These are phyloP conservation scores for Fusarium solani-melongenae DNA, from an alignment of 2,329 filamentous ascomycete species.

Conservation along the genomic window DNA sequence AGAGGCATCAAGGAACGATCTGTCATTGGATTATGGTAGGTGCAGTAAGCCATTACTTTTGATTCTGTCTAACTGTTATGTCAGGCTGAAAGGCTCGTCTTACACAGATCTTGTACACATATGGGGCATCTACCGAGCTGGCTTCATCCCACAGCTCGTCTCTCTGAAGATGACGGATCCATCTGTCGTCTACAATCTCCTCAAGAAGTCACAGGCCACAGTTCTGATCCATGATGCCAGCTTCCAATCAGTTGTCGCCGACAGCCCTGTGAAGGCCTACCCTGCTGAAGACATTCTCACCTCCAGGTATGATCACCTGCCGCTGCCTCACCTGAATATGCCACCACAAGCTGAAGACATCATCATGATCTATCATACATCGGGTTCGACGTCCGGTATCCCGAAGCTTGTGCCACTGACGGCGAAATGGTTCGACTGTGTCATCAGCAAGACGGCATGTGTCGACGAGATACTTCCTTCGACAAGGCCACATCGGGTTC, in stretches of 20 bases:
- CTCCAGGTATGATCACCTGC: not conserved
- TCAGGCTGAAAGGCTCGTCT: constrained; percentile 24
- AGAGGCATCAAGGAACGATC: not conserved
- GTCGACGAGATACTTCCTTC: not conserved
- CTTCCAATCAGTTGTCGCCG: not conserved
- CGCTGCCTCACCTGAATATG: not conserved
- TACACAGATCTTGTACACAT: constrained; percentile 32
- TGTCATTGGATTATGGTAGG: constrained; percentile 37
- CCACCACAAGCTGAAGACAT: constrained; percentile 12
- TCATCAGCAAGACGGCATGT: not conserved
- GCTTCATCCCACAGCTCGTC: constrained; percentile 34
- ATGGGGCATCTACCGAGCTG: constrained; percentile 32
- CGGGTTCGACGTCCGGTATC: constrained; percentile 33
- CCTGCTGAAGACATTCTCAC: not conserved
- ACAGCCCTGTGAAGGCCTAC: constrained; percentile 11
- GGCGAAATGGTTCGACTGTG: constrained; percentile 24
- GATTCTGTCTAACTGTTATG: not conserved
- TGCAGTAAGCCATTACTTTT: fast-evolving
- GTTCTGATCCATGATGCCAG: constrained; percentile 24
- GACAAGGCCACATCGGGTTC: not conserved
- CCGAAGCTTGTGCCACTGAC: constrained; percentile 37
- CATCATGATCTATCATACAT: constrained; percentile 31
- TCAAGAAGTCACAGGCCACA: constrained; percentile 9
- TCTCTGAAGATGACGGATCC: constrained; percentile 32
- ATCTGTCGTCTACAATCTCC: constrained; percentile 25